A percentile compares a stretch with the other conserved stretches of the same genome.
Conservation (phyloP, 164 flowering plant genomes). For the Saururus chinensis region DNA sequence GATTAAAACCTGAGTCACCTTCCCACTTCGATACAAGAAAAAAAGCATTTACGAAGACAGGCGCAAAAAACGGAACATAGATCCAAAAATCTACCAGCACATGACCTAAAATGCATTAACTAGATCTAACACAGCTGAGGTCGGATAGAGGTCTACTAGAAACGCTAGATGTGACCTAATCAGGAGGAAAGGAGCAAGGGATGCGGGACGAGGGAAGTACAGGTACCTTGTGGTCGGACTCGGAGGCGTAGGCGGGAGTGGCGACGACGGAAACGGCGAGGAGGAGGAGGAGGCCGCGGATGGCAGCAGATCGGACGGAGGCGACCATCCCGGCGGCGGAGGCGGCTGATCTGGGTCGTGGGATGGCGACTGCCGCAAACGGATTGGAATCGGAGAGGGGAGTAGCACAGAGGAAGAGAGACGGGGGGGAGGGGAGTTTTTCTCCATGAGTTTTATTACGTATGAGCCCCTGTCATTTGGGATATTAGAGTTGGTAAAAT, state of each 20-base stretch:
- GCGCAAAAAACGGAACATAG: neutral
- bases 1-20: neutral
- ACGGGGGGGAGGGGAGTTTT: neutral
- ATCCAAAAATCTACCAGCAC: neutral
- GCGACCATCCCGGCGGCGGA: conserved; percentile 23
- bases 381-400: neutral
- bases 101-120: neutral
- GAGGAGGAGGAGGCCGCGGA: conserved; percentile 11
- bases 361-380: neutral
- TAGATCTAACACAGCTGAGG: conserved; percentile 1
- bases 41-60: neutral
- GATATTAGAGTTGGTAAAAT: no score
- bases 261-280: conserved; percentile 19
- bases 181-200: no score
- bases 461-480: no score
- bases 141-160: neutral
- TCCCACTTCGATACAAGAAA: neutral
- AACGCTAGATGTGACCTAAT: neutral
- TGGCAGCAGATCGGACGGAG: conserved; percentile 26
- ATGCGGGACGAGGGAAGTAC: neutral
- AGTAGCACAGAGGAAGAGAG: no score
- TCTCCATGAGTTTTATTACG: no score
- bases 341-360: neutral
- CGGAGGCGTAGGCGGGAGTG: conserved; percentile 35
- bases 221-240: conserved; percentile 64